Evolutionary conservation across 139 green algal genomes (phyloP).

Genomic region (Coelastrella sp.): DNA sequence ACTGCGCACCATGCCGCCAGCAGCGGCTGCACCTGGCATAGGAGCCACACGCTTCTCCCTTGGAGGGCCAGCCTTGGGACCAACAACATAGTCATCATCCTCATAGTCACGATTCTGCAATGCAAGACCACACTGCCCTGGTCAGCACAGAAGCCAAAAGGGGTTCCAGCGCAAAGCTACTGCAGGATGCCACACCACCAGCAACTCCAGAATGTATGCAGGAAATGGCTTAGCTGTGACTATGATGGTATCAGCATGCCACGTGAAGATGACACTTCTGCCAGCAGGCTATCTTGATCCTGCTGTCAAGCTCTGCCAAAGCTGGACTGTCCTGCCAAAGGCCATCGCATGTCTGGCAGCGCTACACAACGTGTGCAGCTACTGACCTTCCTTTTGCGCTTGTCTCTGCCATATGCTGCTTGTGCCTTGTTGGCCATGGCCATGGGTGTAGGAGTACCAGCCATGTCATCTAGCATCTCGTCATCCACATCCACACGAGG

Average conservation of each 20-base stretch:
- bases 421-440: constrained; percentile 4
- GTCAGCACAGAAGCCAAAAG: background rate
- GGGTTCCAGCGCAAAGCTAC: background rate
- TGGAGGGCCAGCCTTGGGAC: background rate
- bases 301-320: too few relatives aligned
- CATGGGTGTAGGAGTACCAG: constrained; percentile 33
- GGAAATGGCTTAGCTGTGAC: too few relatives aligned
- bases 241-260: too few relatives aligned
- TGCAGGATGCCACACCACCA: background rate
- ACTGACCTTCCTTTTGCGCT: constrained; percentile 44
- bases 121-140: background rate
- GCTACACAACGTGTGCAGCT: background rate
- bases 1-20: constrained; percentile 29
- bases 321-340: too few relatives aligned
- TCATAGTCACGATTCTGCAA: constrained; percentile 41
- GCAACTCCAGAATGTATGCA: too few relatives aligned
- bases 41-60: background rate
- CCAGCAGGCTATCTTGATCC: too few relatives aligned
- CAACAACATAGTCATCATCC: constrained; percentile 43
- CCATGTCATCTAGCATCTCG: constrained; percentile 10
- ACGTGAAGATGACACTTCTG: too few relatives aligned
- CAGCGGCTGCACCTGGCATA: constrained; percentile 4
- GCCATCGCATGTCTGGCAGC: background rate
- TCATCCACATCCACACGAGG: constrained; percentile 33
- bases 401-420: constrained; percentile 35